A percentile compares a stretch with the other conserved stretches of the same genome.
phyloP scores from a whole-genome alignment of 768 basidiomycete genomes.

The Boletus pseudo-olivaceus region DNA sequence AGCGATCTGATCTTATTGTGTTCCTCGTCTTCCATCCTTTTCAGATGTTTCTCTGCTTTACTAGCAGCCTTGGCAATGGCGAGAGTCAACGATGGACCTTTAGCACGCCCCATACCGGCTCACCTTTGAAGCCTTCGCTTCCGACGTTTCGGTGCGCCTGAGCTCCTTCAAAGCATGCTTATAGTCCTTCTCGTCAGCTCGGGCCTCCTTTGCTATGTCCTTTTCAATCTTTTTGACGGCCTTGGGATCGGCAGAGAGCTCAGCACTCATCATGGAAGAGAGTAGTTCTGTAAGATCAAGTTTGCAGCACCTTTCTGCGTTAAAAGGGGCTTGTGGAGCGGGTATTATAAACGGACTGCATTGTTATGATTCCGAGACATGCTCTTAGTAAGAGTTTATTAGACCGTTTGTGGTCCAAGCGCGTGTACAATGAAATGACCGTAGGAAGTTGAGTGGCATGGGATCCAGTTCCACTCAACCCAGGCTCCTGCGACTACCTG shows the following conservation, averaged over 20 bases:
- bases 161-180: slow-evolving; percentile 55
- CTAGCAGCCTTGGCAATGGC: slow-evolving; percentile 34
- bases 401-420: too few species aligned
- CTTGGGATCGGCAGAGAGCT: slow-evolving; percentile 20
- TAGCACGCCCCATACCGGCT: not conserved
- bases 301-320: not conserved
- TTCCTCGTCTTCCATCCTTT: slow-evolving; percentile 50
- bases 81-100: not conserved
- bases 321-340: slow-evolving; percentile 14
- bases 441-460: not conserved
- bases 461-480: slow-evolving; percentile 15
- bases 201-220: slow-evolving; percentile 46
- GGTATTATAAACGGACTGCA: not conserved
- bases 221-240: slow-evolving; percentile 43
- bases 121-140: slow-evolving; percentile 52
- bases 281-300: not conserved
- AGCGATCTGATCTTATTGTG: slow-evolving; percentile 47
- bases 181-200: slow-evolving; percentile 47
- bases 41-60: slow-evolving; percentile 45
- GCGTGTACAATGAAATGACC: not conserved
- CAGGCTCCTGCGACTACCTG: slow-evolving; percentile 8
- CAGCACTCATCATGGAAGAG: slow-evolving; percentile 24
- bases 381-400: not conserved
- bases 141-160: slow-evolving; percentile 48
- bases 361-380: not conserved